Conservation (phyloP, 2,329 filamentous ascomycete genomes). For the Penicillium sp. region DNA sequence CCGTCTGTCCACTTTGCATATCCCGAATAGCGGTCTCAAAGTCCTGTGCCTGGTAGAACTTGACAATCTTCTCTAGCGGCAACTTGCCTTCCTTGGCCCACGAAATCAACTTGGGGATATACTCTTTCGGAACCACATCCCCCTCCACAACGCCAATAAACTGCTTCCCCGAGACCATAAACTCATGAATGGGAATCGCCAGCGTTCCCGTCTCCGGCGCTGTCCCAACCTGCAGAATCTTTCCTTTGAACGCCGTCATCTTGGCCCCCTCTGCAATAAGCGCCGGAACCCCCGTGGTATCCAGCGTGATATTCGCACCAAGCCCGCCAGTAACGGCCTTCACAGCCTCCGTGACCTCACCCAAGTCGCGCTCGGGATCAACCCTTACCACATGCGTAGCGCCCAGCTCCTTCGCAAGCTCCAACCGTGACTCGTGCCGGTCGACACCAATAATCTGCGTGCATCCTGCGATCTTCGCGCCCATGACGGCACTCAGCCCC, state of each 20-base stretch:
- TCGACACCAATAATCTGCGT: constrained; percentile 50
- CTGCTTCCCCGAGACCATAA: constrained; percentile 55
- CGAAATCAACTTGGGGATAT: constrained; percentile 54
- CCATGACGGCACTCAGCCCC: constrained; percentile 54
- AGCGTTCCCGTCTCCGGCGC: constrained; percentile 51
- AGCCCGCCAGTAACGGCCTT: constrained; percentile 40
- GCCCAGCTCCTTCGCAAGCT: constrained; percentile 47
- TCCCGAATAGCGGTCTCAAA: constrained; percentile 32
- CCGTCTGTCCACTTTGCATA: constrained; percentile 32
- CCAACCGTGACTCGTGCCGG: constrained; percentile 40
- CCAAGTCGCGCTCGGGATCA: constrained; percentile 33
- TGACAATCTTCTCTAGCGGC: constrained; percentile 53
- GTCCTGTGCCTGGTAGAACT: constrained; percentile 46
- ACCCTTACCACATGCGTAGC: constrained; percentile 42
- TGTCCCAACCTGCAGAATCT: constrained; percentile 57
- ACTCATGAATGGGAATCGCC: constrained; percentile 48
- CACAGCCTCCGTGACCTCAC: constrained; percentile 41
- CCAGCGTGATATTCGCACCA: constrained; percentile 54
- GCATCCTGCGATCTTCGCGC: constrained; percentile 50
- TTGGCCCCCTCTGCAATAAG: constrained; percentile 51
- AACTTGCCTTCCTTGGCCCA: constrained; percentile 56
- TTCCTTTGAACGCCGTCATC: constrained; percentile 51
- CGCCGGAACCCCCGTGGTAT: constrained; percentile 55
- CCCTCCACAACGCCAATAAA: constrained; percentile 57
- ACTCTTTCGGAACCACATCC: constrained; percentile 45